A percentile compares a stretch with the other conserved stretches of the same genome.
These are phyloP conservation scores for Cyphellophora europaea DNA, from an alignment of 2,329 filamentous ascomycete species.

Conservation along the genomic window DNA sequence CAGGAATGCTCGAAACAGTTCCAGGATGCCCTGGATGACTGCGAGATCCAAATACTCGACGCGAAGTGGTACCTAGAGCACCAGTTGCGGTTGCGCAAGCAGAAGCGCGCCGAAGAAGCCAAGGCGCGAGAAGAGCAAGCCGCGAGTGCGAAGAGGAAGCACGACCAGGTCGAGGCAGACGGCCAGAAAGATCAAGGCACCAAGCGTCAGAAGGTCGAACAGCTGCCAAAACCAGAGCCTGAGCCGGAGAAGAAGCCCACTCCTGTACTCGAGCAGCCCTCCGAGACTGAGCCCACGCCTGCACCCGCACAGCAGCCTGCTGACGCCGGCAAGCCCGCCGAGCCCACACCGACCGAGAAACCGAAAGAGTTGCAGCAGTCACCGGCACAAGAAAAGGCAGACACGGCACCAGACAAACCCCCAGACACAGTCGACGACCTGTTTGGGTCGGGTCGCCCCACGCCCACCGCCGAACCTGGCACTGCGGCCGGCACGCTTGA, in stretches of 20 bases:
- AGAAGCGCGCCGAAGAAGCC: constrained; percentile 14
- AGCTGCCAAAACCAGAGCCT: constrained; percentile 3
- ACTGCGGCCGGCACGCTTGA: background rate
- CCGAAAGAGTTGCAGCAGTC: constrained; percentile 1
- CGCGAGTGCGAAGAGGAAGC: constrained; percentile 15
- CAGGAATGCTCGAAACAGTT: constrained; percentile 18
- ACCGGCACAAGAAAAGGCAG: background rate
- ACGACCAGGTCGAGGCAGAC: constrained; percentile 11
- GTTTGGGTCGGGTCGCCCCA: constrained; percentile 19
- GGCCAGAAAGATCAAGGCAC: constrained; percentile 8
- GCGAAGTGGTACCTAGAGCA: constrained; percentile 20
- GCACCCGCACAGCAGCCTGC: background rate
- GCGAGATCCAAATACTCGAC: constrained; percentile 18
- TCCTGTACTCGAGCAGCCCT: constrained; percentile 1
- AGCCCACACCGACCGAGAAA: constrained; percentile 7
- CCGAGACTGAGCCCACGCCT: background rate
- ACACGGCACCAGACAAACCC: constrained; percentile 9
- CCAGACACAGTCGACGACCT: constrained; percentile 10
- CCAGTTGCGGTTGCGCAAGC: constrained; percentile 14
- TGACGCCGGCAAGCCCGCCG: constrained; percentile 5
- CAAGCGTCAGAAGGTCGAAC: constrained; percentile 13
- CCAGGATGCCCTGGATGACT: constrained; percentile 20
- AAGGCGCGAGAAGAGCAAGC: constrained; percentile 15
- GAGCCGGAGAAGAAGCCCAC: constrained; percentile 1
- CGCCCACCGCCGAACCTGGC: constrained; percentile 4